These are phyloP conservation scores for Solanum chilense DNA, from an alignment of 257 asterid genomes.

Conservation along the genomic window DNA sequence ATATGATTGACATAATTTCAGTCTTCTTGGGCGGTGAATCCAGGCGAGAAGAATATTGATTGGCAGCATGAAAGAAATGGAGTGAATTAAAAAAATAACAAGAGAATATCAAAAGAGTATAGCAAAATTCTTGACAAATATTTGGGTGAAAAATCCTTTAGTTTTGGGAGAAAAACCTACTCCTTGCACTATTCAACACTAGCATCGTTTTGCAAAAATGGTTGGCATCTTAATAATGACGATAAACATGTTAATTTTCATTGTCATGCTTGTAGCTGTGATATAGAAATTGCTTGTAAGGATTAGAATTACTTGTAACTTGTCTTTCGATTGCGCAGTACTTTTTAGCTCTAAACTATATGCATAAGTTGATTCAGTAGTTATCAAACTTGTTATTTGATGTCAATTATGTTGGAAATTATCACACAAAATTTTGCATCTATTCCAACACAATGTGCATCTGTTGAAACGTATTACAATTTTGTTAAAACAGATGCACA, in stretches of 20 bases:
- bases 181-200: not conserved
- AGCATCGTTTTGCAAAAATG: not conserved
- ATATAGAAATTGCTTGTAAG: not conserved
- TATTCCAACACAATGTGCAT: no score
- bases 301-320: not conserved
- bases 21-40: not conserved
- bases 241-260: not conserved
- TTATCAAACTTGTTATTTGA: not conserved
- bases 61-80: not conserved
- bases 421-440: not conserved
- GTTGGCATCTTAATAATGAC: not conserved
- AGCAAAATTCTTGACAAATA: not conserved
- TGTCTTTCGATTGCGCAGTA: not conserved
- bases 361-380: not conserved
- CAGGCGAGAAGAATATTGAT: not conserved
- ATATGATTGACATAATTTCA: not conserved
- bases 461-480: not conserved
- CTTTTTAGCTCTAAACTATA: not conserved
- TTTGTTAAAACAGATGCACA: no score
- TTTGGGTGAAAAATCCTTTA: not conserved
- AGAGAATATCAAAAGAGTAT: not conserved
- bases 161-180: not conserved
- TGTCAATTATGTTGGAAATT: no score
- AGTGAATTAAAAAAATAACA: not conserved
- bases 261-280: not conserved